Evolutionary conservation across 257 asterid genomes (phyloP).

Genomic region (Hygrophila difformis): DNA sequence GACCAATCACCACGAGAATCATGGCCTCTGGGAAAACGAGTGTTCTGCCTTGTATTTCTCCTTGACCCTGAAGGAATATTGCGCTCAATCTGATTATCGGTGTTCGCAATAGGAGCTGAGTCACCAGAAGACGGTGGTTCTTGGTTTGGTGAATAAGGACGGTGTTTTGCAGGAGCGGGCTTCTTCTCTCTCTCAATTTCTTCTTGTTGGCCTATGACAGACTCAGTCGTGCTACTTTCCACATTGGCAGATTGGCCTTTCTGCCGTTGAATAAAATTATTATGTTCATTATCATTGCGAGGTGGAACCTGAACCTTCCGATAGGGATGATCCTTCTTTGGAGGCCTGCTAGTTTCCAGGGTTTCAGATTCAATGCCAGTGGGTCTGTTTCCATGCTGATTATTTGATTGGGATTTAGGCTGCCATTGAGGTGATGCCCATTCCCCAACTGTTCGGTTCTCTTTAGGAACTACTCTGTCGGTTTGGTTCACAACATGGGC

Average conservation of each 20-base stretch:
- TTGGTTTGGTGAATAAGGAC: constrained; percentile 47
- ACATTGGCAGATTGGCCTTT: constrained; percentile 22
- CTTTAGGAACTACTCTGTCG: constrained; percentile 36
- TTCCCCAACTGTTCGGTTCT: constrained; percentile 40
- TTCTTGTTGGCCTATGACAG: constrained; percentile 26
- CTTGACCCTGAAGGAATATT: constrained; percentile 34
- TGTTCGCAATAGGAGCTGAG: constrained; percentile 18
- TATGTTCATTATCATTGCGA: constrained; percentile 20
- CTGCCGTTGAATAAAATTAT: constrained; percentile 19
- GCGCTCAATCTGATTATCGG: constrained; percentile 32
- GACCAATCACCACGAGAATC: constrained; percentile 60
- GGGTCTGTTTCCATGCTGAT: constrained; percentile 32
- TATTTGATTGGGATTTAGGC: constrained; percentile 46
- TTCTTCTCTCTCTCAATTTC: constrained; percentile 44
- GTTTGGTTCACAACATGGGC: constrained; percentile 28
- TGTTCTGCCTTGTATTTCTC: constrained; percentile 44
- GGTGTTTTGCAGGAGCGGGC: constrained; percentile 29
- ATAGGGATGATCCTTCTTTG: constrained; percentile 42
- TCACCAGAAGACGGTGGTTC: constrained; percentile 34
- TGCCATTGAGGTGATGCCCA: constrained; percentile 67
- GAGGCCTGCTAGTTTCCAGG: constrained; percentile 26
- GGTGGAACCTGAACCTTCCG: constrained; percentile 21
- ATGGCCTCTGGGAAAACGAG: constrained; percentile 34
- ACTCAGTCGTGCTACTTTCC: constrained; percentile 19
- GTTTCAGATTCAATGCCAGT: constrained; percentile 26